phyloP scores from a whole-genome alignment of 176 grass and related monocot genomes.

The Triticum timopheevii region DNA sequence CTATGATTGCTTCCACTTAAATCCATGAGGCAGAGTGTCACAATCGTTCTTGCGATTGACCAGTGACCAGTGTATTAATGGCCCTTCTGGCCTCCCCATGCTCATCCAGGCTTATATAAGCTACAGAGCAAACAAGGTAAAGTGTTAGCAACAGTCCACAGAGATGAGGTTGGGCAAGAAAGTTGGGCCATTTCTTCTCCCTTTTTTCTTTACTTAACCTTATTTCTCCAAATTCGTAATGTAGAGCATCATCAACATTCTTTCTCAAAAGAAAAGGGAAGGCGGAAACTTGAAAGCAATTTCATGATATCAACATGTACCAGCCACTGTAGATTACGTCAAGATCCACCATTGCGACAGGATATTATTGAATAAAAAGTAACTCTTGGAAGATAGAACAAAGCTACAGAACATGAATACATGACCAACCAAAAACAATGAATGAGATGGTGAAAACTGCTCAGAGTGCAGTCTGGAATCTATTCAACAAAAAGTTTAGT shows the following conservation, averaged over 20 bases:
- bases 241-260: background rate
- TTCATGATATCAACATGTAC: constrained; percentile 29
- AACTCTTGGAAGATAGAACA: constrained; percentile 24
- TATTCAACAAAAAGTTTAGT: background rate
- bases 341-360: constrained; percentile 47
- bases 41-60: constrained; percentile 58
- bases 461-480: background rate
- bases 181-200: background rate
- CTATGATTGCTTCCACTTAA: constrained; percentile 49
- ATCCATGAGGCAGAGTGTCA: constrained; percentile 44
- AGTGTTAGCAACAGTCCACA: background rate
- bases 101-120: constrained; percentile 56
- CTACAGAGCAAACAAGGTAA: constrained; percentile 27
- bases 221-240: background rate
- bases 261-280: background rate
- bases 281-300: background rate
- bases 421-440: background rate
- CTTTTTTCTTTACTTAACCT: background rate
- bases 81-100: constrained; percentile 37
- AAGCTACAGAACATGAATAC: background rate
- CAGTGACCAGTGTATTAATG: constrained; percentile 39
- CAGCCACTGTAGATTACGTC: constrained; percentile 48
- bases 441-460: background rate
- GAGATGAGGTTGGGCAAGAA: background rate
- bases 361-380: background rate